phyloP scores from a whole-genome alignment of 495 filamentous ascomycete species.

The Penicillium waksmanii region DNA sequence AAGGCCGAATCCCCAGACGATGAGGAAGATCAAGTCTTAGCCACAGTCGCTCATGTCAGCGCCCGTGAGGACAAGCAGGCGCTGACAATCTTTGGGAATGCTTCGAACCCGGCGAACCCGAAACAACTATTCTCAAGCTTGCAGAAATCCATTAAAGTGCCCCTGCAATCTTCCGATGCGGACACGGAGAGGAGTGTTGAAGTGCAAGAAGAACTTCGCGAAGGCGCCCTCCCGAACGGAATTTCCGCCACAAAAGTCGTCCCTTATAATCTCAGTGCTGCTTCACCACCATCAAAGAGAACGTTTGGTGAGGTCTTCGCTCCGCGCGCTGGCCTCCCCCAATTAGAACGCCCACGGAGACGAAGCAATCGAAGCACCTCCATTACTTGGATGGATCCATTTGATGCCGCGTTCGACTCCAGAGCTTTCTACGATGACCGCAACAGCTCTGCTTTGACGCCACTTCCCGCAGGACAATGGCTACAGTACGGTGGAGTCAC shows the following conservation, averaged over 20 bases:
- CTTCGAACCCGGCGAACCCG: slow-evolving; percentile 44
- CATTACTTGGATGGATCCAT: slow-evolving; percentile 45
- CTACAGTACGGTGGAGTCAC: slow-evolving; percentile 49
- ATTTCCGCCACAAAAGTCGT: slow-evolving; percentile 71
- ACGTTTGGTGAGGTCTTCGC: slow-evolving; percentile 84
- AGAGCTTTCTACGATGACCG: slow-evolving; percentile 42
- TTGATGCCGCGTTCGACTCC: slow-evolving; percentile 44
- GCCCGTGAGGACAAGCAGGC: slow-evolving; percentile 57
- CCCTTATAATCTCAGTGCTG: slow-evolving; percentile 52
- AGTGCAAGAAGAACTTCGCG: slow-evolving; percentile 55
- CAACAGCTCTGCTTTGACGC: slow-evolving; percentile 45
- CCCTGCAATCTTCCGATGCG: slow-evolving; percentile 40
- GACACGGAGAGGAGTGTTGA: slow-evolving; percentile 48
- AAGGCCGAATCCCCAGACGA: slow-evolving; percentile 47
- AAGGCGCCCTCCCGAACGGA: slow-evolving; percentile 70
- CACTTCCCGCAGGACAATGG: slow-evolving; percentile 47
- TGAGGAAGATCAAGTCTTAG: slow-evolving; percentile 37
- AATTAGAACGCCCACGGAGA: slow-evolving; percentile 66
- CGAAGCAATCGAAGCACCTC: slow-evolving; percentile 32
- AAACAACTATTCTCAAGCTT: slow-evolving; percentile 86
- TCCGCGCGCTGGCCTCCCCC: slow-evolving; percentile 66
- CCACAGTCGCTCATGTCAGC: slow-evolving; percentile 27
- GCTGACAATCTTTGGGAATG: slow-evolving; percentile 62
- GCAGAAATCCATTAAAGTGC: slow-evolving; percentile 54
- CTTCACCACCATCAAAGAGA: slow-evolving; percentile 47